Conservation (phyloP, 2,329 filamentous ascomycete species). For the Claviceps digitariae region DNA sequence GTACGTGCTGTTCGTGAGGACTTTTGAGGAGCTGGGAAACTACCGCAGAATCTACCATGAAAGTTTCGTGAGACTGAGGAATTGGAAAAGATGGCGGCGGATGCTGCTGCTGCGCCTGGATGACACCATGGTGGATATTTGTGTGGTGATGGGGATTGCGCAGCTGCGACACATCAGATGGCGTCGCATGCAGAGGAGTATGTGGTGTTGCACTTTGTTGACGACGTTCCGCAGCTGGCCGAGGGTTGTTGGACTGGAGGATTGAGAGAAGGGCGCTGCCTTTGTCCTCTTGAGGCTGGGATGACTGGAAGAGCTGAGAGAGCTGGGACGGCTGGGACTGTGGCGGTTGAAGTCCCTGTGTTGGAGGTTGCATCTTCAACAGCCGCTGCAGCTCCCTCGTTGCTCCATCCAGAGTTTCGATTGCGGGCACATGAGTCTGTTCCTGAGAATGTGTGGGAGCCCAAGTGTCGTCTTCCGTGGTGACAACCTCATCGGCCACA, state of each 20-base stretch:
- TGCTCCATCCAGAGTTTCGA: constrained; percentile 36
- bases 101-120: constrained; percentile 16
- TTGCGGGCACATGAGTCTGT: constrained; percentile 21
- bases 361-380: constrained; percentile 40
- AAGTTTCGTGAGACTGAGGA: constrained; percentile 9
- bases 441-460: constrained; percentile 24
- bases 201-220: constrained; percentile 22
- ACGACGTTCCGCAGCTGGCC: constrained; percentile 7
- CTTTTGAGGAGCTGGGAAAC: constrained; percentile 10
- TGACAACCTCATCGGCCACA: constrained; percentile 37
- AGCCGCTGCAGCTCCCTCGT: constrained; percentile 39
- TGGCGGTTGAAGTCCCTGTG: constrained; percentile 34
- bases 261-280: constrained; percentile 41
- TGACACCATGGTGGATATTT: constrained; percentile 28
- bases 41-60: constrained; percentile 9
- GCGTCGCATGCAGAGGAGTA: constrained; percentile 42
- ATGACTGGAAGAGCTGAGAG: not conserved
- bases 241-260: constrained; percentile 25
- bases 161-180: constrained; percentile 36
- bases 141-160: constrained; percentile 44
- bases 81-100: constrained; percentile 20
- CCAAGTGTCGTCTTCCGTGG: constrained; percentile 50
- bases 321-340: constrained; percentile 1
- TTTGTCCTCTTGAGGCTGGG: constrained; percentile 24
- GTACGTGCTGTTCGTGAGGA: constrained; percentile 35